Evolutionary conservation across 2,329 filamentous ascomycete genomes (phyloP).

Genomic region (Purpureocillium takamizusanense): DNA sequence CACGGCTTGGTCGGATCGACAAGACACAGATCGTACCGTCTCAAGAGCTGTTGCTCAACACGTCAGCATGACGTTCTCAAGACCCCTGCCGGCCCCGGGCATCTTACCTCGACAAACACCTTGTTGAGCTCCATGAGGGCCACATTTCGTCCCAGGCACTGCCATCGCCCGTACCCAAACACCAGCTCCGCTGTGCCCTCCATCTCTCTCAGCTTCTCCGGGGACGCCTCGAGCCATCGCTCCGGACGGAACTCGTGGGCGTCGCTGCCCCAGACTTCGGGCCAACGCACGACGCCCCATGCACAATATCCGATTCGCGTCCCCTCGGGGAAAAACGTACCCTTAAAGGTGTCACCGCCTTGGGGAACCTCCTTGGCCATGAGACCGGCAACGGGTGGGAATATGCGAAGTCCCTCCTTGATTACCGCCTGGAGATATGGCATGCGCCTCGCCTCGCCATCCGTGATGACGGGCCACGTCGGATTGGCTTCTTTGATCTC

Average conservation of each 20-base stretch:
- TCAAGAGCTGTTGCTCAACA: slow-evolving; percentile 13
- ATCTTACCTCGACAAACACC: slow-evolving; percentile 29
- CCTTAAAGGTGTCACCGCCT: slow-evolving; percentile 20
- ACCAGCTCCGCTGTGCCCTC: slow-evolving; percentile 27
- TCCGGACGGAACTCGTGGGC: slow-evolving; percentile 23
- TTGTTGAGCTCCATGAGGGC: slow-evolving; percentile 30
- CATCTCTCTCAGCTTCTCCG: slow-evolving; percentile 21
- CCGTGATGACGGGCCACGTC: slow-evolving; percentile 15
- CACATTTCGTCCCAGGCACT: slow-evolving; percentile 28
- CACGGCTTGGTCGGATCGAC: slow-evolving; percentile 21
- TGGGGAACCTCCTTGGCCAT: slow-evolving; percentile 25
- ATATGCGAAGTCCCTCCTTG: slow-evolving; percentile 34
- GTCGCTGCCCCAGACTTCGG: slow-evolving; percentile 25
- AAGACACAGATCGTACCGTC: slow-evolving; percentile 19
- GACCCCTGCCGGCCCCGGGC: background rate
- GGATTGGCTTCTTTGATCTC: slow-evolving; percentile 12
- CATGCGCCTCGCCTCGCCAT: slow-evolving; percentile 23
- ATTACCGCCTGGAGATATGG: slow-evolving; percentile 40
- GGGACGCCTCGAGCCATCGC: slow-evolving; percentile 24
- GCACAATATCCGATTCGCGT: slow-evolving; percentile 23
- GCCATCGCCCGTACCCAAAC: slow-evolving; percentile 28
- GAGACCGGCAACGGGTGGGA: slow-evolving; percentile 24
- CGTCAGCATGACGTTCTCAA: background rate
- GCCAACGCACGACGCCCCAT: slow-evolving; percentile 23
- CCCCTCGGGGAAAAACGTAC: slow-evolving; percentile 20